These are phyloP conservation scores for Russula sp. DNA, from an alignment of 768 basidiomycete genomes.

Conservation along the genomic window DNA sequence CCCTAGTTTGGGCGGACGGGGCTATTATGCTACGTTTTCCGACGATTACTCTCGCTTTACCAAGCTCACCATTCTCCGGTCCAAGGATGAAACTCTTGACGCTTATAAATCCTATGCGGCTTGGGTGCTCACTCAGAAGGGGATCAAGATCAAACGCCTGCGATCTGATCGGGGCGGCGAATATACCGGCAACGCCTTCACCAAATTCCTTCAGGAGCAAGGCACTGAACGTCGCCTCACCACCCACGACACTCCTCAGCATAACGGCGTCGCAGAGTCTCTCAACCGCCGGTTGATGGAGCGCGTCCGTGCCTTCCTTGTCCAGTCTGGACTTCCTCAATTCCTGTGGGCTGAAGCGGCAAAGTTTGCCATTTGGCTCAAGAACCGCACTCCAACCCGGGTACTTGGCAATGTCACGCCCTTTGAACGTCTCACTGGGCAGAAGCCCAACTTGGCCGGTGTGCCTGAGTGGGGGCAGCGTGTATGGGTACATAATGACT, in stretches of 20 bases:
- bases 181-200: conserved; percentile 33
- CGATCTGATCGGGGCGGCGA: conserved; percentile 38
- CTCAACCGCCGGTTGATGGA: conserved; percentile 38
- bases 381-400: not conserved
- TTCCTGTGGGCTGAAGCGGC: conserved; percentile 40
- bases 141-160: conserved; percentile 35
- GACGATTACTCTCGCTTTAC: conserved; percentile 38
- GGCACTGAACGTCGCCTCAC: conserved; percentile 33
- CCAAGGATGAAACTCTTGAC: conserved; percentile 36
- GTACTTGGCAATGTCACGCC: not conserved
- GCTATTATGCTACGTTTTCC: conserved; percentile 40
- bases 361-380: not conserved
- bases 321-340: conserved; percentile 34
- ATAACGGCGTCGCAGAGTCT: conserved; percentile 43
- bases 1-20: conserved; percentile 31
- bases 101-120: conserved; percentile 35
- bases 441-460: not conserved
- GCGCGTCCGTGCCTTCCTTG: conserved; percentile 37
- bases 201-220: conserved; percentile 27
- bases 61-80: conserved; percentile 32
- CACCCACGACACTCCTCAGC: conserved; percentile 36
- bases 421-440: not conserved
- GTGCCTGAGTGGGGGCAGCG: conserved; percentile 2
- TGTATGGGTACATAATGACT: not conserved
- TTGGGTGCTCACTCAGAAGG: conserved; percentile 33